A percentile compares a stretch with the other conserved stretches of the same genome.
phyloP scores from a whole-genome alignment of 2,329 filamentous ascomycete genomes.

The Phoma sp. region DNA sequence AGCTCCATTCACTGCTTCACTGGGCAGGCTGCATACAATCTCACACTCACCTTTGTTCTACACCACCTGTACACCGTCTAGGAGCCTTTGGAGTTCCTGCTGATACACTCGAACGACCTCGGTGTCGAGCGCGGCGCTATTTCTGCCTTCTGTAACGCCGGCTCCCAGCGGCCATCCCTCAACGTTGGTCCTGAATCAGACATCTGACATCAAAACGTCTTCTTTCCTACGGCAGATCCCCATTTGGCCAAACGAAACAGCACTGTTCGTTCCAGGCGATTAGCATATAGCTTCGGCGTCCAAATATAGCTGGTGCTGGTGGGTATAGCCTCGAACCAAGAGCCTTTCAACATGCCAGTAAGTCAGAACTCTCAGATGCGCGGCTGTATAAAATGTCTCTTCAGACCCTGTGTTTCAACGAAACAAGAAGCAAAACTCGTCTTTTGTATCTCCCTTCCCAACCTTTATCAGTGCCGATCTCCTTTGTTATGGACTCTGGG shows the following conservation, averaged over 20 bases:
- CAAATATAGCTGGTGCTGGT: slow-evolving; percentile 21
- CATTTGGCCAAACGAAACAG: slow-evolving; percentile 19
- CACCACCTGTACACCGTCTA: background rate
- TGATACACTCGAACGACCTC: background rate
- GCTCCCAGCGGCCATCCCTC: slow-evolving; percentile 24
- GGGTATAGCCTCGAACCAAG: slow-evolving; percentile 8
- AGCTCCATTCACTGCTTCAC: slow-evolving; percentile 24
- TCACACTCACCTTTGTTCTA: background rate
- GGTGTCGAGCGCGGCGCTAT: slow-evolving; percentile 11
- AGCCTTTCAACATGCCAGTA: slow-evolving; percentile 38
- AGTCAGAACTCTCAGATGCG: slow-evolving; percentile 16
- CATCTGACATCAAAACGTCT: slow-evolving; percentile 15
- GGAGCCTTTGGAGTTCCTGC: background rate
- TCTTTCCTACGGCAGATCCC: slow-evolving; percentile 3
- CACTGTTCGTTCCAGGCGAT: slow-evolving; percentile 2
- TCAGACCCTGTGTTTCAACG: slow-evolving; percentile 1
- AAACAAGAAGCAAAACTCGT: background rate
- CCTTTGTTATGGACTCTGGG: slow-evolving; percentile 20
- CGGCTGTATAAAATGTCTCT: slow-evolving; percentile 14
- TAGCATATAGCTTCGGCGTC: slow-evolving; percentile 8
- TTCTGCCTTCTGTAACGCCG: slow-evolving; percentile 28
- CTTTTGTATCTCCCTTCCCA: background rate
- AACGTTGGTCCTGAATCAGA: slow-evolving; percentile 24
- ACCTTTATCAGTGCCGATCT: background rate
- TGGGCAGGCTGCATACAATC: background rate